Conservation (phyloP, 2,329 filamentous ascomycete species). For the Aspergillus ochraceus region DNA sequence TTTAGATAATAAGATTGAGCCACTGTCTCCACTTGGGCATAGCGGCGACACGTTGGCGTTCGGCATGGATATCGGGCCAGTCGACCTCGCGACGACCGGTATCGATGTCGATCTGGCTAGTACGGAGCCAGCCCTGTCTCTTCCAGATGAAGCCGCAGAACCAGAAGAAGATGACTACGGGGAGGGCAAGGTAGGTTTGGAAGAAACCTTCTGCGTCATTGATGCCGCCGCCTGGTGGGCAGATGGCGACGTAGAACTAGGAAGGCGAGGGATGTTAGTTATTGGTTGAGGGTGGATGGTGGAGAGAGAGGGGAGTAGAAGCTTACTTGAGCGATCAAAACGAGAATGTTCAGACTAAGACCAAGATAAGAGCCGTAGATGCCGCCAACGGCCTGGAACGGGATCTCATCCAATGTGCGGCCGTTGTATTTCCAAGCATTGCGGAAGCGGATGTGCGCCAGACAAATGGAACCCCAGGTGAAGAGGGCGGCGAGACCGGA, state of each 20-base stretch:
- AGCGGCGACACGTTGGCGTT: constrained; percentile 11
- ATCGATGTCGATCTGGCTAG: constrained; percentile 66
- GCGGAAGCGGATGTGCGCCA: constrained; percentile 69
- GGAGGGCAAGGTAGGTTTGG: constrained; percentile 47
- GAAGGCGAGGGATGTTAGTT: background rate
- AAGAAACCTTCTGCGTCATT: constrained; percentile 48
- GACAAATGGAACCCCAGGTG: constrained; percentile 65
- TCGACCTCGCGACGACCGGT: constrained; percentile 64
- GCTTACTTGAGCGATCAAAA: constrained; percentile 46
- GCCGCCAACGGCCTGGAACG: constrained; percentile 62
- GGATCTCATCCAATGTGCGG: constrained; percentile 63
- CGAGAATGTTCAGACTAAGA: constrained; percentile 55
- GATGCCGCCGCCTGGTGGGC: constrained; percentile 14
- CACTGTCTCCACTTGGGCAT: constrained; percentile 12
- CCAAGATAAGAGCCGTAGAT: constrained; percentile 64
- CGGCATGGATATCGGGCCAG: constrained; percentile 62
- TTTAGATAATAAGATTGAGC: constrained; percentile 12
- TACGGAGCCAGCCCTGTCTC: constrained; percentile 58
- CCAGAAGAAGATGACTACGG: constrained; percentile 38
- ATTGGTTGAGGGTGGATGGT: background rate
- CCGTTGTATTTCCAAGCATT: constrained; percentile 59
- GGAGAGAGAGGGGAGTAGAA: constrained; percentile 16
- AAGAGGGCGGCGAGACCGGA: constrained; percentile 65
- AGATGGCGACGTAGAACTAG: constrained; percentile 39
- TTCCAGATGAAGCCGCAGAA: constrained; percentile 61